Conservation (phyloP, 345 rosid species). For the Euphorbia peplus region DNA sequence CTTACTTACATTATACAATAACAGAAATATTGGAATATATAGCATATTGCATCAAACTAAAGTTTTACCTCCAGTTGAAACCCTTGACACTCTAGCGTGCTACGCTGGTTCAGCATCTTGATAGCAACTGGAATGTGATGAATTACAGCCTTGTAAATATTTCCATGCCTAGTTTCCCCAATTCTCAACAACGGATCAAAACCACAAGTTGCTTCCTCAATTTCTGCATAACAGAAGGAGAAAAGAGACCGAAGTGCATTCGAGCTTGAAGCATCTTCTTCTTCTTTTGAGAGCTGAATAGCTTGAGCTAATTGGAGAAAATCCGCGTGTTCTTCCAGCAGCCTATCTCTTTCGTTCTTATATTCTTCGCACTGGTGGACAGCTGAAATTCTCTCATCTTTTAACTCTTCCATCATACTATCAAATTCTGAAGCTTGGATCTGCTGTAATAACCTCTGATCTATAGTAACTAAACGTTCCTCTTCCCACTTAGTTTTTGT, state of each 20-base stretch:
- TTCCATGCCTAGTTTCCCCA: slow-evolving; percentile 89
- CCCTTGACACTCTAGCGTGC: slow-evolving; percentile 73
- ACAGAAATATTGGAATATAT: neutral
- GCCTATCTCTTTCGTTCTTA: slow-evolving; percentile 55
- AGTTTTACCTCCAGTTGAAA: slow-evolving; percentile 76
- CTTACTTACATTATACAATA: neutral
- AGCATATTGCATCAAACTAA: neutral
- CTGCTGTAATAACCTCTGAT: slow-evolving; percentile 49
- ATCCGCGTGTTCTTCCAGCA: slow-evolving; percentile 64
- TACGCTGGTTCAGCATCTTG: slow-evolving; percentile 56
- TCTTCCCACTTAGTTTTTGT: slow-evolving; percentile 46
- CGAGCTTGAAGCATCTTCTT: slow-evolving; percentile 40
- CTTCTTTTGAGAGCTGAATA: slow-evolving; percentile 57
- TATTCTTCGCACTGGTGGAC: slow-evolving; percentile 61
- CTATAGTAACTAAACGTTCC: slow-evolving; percentile 41
- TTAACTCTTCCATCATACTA: slow-evolving; percentile 45
- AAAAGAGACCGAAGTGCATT: slow-evolving; percentile 48
- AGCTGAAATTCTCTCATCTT: slow-evolving; percentile 69
- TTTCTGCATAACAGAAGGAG: slow-evolving; percentile 62
- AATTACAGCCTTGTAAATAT: slow-evolving; percentile 59
- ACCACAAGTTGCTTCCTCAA: slow-evolving; percentile 57
- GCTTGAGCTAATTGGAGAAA: slow-evolving; percentile 59
- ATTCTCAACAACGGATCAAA: slow-evolving; percentile 69
- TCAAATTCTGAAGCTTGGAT: slow-evolving; percentile 53
- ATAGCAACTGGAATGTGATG: slow-evolving; percentile 67